Evolutionary conservation across 2,329 filamentous ascomycete species (phyloP), one percentile per base, ranked within the genome.

Genomic region (Elsinoe fawcettii): DNA sequence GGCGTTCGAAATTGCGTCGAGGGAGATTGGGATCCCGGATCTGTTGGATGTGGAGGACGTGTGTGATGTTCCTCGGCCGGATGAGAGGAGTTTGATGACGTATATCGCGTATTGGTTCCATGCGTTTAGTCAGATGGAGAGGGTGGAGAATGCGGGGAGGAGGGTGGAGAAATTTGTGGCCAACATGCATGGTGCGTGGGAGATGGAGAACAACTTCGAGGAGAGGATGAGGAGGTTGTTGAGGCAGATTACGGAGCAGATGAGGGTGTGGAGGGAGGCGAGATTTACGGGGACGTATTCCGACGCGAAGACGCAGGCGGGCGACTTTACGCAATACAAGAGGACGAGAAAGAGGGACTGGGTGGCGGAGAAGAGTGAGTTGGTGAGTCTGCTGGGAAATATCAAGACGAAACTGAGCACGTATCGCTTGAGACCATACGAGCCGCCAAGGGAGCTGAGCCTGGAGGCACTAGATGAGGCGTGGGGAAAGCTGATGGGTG

Each of bases 61-160:
- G 18, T 96, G 90, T 71, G 93, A 99, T 70, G 92, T 99, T 25
- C 82, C 90, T 22, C 95, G 93, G 74, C 93, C 93, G 22, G 93
- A 99, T 70, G 93, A 99, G 73, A 86, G 90, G 65, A 95, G 88
- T 70, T 80, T 99, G 69, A 99, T 99, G 93, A 99, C 93, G 0
- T 99, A 99, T 72, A 99, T 99, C 66, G 93, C 93, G 62, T 99
- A 99, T 77, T 99, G 93, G 93, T 99, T 99, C 80, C 93, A 99
- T 70, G 93, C 93, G 65, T 99, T 99, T 71, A 97, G 92, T 27
- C 92, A 97, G 68, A 95, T 99, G 85, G 93, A 99, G 75, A 88
- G 92, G 70, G 93, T 99, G 7, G 93, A 99, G 73, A 99, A 99
- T 69, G 93, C 93, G 3, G 93, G 93, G 4, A 83, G 93, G 60